A percentile compares a stretch with the other conserved stretches of the same genome.
Evolutionary conservation across 1,139 yeast species (phyloP).

Genomic region (Debaryomycetaceae sp.): DNA sequence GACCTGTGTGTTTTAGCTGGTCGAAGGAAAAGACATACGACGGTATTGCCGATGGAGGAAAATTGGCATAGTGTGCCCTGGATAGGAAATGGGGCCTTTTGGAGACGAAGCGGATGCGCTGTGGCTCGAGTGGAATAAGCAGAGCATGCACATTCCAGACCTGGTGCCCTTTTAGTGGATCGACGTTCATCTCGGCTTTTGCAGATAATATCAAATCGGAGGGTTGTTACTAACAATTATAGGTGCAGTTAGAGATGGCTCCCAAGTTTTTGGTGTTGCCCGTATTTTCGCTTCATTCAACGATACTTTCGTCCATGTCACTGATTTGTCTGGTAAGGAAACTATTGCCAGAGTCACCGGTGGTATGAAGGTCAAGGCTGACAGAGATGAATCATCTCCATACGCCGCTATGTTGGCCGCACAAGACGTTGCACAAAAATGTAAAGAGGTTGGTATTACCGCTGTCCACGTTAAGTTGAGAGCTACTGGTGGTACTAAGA

Average conservation of each 20-base stretch:
- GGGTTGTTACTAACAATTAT: constrained; percentile 6
- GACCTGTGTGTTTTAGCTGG: too few relatives aligned
- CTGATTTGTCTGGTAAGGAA: constrained; percentile 99
- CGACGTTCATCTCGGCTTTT: too few relatives aligned
- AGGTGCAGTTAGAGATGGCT: constrained; percentile 36
- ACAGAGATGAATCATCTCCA: constrained; percentile 99
- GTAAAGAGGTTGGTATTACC: constrained; percentile 99
- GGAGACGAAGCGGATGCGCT: too few relatives aligned
- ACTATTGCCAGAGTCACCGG: constrained; percentile 99
- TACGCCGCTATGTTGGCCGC: constrained; percentile 99
- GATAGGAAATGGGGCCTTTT: too few relatives aligned
- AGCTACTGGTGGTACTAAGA: constrained; percentile 99
- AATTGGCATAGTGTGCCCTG: too few relatives aligned
- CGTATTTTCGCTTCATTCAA: constrained; percentile 99
- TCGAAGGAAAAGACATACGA: too few relatives aligned
- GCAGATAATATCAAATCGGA: neutral
- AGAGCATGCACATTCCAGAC: too few relatives aligned
- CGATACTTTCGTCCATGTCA: constrained; percentile 99
- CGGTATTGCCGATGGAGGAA: too few relatives aligned
- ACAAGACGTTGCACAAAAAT: constrained; percentile 97
- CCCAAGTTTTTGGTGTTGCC: constrained; percentile 99
- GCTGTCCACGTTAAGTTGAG: constrained; percentile 99
- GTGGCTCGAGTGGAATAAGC: too few relatives aligned
- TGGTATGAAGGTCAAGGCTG: constrained; percentile 99
- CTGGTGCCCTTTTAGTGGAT: too few relatives aligned